These are phyloP conservation scores for Talinum fruticosum DNA, from an alignment of 148 eudicot species.

Conservation along the genomic window DNA sequence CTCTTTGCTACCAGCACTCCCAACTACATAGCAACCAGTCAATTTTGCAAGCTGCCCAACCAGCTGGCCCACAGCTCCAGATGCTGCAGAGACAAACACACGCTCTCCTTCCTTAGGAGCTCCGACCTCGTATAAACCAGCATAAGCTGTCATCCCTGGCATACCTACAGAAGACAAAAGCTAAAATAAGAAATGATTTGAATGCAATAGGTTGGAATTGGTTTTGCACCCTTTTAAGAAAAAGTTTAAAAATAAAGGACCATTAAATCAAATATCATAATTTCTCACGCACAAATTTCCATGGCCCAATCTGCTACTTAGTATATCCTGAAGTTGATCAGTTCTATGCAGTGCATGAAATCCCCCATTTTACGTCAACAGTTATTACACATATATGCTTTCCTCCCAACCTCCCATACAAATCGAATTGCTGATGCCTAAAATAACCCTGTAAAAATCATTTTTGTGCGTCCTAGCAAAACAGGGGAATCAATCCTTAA, in stretches of 20 bases:
- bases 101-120: slow-evolving; percentile 49
- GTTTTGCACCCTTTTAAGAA: neutral
- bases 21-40: slow-evolving; percentile 56
- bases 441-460: too few relatives aligned
- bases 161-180: slow-evolving; percentile 34
- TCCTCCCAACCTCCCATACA: too few relatives aligned
- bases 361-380: too few relatives aligned
- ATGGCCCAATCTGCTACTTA: neutral
- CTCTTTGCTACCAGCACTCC: slow-evolving; percentile 55
- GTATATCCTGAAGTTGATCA: neutral
- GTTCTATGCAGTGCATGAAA: neutral
- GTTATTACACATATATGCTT: too few relatives aligned
- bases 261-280: neutral
- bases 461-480: too few relatives aligned
- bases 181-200: neutral
- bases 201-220: neutral
- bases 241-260: neutral
- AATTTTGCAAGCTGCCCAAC: slow-evolving; percentile 64
- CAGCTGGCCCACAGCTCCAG: slow-evolving; percentile 59
- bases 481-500: too few relatives aligned
- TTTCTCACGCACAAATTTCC: neutral
- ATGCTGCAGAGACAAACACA: slow-evolving; percentile 53
- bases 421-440: too few relatives aligned
- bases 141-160: slow-evolving; percentile 56
- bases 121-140: slow-evolving; percentile 48